Evolutionary conservation across 768 basidiomycete genomes (phyloP), one percentile per base, ranked within the genome.

Genomic region (Boletus patriciae): DNA sequence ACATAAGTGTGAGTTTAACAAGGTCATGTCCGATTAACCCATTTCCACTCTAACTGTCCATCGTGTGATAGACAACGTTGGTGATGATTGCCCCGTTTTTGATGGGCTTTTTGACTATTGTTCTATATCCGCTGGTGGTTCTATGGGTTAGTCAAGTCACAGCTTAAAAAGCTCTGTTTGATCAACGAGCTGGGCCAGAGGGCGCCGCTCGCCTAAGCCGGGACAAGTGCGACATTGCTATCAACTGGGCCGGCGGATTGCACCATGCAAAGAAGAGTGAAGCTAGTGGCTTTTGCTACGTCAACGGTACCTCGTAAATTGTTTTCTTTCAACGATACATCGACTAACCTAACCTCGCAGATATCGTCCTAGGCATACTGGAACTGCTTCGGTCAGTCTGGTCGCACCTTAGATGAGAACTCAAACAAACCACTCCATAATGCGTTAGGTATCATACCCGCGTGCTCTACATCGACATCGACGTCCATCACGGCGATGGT

Each of bases 181-280:
- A 57, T 41, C 33, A 46, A 50, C 41, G 53, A 46, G 43, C 62
- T 54, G 52, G 37, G 40, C 38, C 59, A 98, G 95, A 98, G 92
- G 97, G 97, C 44, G 97, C 97, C 40, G 95, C 97, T 9, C 82
- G 96, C 33, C 75, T 98, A 18, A 96, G 93, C 64, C 80, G 95
- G 57, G 94, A 98, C 74, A 98, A 98, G 70, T 98, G 95, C 70
- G 97, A 99, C 71, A 98, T 98, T 63, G 97, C 97, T 4, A 86
- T 99, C 53, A 99, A 99, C 68, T 99, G 97, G 97, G 96, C 97
- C 10, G 97, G 97, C 15, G 97, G 97, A 16, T 78, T 99, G 44
- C 97, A 99, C 71, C 97, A 99, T 69, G 94, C 97, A 3, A 99
- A 98, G 77, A 99, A 98, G 78, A 93, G 94, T 43, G 97, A 99